Conservation (phyloP, 1,139 yeast genomes). For the Kodamaea suecica region DNA sequence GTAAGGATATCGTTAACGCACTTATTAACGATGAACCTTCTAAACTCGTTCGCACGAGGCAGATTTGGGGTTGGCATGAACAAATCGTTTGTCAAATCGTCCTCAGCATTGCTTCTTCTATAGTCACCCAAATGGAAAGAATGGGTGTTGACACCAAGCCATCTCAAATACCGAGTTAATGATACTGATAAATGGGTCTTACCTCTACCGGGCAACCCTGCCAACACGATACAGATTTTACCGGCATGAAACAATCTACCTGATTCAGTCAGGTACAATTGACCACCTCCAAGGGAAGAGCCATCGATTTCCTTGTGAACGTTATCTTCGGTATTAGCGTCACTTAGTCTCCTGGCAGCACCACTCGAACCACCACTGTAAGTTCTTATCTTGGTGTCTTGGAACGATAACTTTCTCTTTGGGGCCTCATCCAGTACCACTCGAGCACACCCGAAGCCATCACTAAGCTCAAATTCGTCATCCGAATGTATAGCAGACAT, state of each 20-base stretch:
- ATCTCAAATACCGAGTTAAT: slow-evolving; percentile 82
- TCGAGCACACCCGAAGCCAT: slow-evolving; percentile 42
- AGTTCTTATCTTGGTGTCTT: slow-evolving; percentile 25
- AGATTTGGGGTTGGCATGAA: slow-evolving; percentile 61
- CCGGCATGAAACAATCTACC: slow-evolving; percentile 96
- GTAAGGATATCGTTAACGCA: slow-evolving; percentile 68
- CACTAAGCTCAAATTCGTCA: slow-evolving; percentile 34
- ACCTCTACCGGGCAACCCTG: slow-evolving; percentile 95
- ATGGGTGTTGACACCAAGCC: slow-evolving; percentile 93
- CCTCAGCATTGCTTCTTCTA: slow-evolving; percentile 60
- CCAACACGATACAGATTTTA: slow-evolving; percentile 80
- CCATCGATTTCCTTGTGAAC: slow-evolving; percentile 51
- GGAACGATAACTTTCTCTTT: slow-evolving; percentile 6
- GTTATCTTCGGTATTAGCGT: slow-evolving; percentile 38
- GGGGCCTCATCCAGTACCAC: slow-evolving; percentile 18
- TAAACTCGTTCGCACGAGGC: slow-evolving; percentile 50
- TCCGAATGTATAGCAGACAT: slow-evolving; percentile 25
- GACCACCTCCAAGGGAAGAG: slow-evolving; percentile 46
- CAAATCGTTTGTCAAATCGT: slow-evolving; percentile 64
- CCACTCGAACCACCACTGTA: slow-evolving; percentile 18
- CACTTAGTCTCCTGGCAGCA: slow-evolving; percentile 34
- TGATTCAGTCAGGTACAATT: slow-evolving; percentile 83
- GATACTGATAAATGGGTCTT: slow-evolving; percentile 92
- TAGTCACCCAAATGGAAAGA: slow-evolving; percentile 93
- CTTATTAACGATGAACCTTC: slow-evolving; percentile 57